Evolutionary conservation across 2,329 filamentous ascomycete species (phyloP), one percentile per base, ranked within the genome.

Genomic region (Curvularia spicifera): DNA sequence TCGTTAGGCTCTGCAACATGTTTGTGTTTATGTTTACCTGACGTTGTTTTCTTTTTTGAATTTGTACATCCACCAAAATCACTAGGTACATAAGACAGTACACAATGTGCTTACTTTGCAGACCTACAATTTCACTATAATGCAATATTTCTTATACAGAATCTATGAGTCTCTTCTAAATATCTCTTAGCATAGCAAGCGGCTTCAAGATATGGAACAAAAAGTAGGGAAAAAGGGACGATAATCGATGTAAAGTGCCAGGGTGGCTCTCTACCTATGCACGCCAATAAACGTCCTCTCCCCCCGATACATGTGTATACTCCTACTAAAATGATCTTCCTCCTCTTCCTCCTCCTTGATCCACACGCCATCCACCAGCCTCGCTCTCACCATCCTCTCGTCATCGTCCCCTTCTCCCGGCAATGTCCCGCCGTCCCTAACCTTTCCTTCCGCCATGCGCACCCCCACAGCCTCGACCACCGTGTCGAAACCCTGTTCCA

Each of bases 401-500:
- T 45, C 53, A 5, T 18, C 18, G 18, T 51, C 63, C 69, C 0
- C 80, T 78, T 89, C 26, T 82, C 77, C 80, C 47, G 53, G 53
- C 39, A 60, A 40, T 4, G 1, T 31, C 15, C 57, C 54, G 6
- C 45, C 50, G 12, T 54, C 63, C 71, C 1, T 81, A 78, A 12
- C 73, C 28, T 42, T 56, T 10, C 56, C 56, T 15, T 51, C 74
- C n/a, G 71, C 72, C 58, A 80, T 79, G 45, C 76, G 78, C 8
- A 97, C 87, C 42, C 90, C 87, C 56, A 84, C 79, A 0, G 94
- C 93, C 50, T 87, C 75, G 6, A 95, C 83, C 0, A 97, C 86
- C 4, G 93, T 98, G 80, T 97, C 93, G 39, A 94, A 85, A 0
- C 91, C 91, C 0, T 82, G 85, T 0, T 88, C 89, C 18, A 85